Conservation (phyloP, 2,329 filamentous ascomycete genomes). For the Xylariomycetidae sp. region DNA sequence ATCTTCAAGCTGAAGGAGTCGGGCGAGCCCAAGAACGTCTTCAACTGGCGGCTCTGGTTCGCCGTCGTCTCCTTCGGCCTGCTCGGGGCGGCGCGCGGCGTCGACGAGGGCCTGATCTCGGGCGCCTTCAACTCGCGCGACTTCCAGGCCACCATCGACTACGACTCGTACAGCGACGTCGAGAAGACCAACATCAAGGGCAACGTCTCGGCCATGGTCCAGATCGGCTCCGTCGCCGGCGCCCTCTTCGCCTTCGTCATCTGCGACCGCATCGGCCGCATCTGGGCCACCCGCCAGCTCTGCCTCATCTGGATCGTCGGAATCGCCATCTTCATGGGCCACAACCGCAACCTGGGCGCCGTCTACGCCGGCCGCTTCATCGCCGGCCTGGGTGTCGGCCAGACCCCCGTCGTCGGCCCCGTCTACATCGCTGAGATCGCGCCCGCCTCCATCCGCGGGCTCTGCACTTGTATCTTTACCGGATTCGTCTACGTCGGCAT, state of each 20-base stretch:
- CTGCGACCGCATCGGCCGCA: conserved; percentile 57
- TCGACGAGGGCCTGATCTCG: conserved; percentile 77
- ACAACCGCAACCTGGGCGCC: conserved; percentile 47
- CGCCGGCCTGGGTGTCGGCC: conserved; percentile 61
- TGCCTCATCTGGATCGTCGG: conserved; percentile 54
- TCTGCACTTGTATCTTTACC: conserved; percentile 68
- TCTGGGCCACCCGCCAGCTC: conserved; percentile 56
- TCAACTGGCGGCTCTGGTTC: conserved; percentile 78
- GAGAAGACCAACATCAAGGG: conserved; percentile 64
- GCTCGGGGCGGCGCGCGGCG: conserved; percentile 70
- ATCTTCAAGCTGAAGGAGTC: conserved; percentile 61
- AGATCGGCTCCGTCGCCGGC: conserved; percentile 70
- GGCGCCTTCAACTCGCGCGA: conserved; percentile 65
- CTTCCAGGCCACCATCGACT: conserved; percentile 57
- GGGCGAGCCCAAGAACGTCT: conserved; percentile 63
- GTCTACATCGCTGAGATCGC: conserved; percentile 71
- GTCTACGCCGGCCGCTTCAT: conserved; percentile 65
- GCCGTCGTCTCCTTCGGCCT: conserved; percentile 70
- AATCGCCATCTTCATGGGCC: conserved; percentile 53
- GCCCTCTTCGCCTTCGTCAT: conserved; percentile 59
- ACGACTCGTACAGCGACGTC: conserved; percentile 45
- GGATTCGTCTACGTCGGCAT: conserved; percentile 73
- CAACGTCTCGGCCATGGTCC: conserved; percentile 79
- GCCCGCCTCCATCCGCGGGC: conserved; percentile 63
- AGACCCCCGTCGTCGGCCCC: conserved; percentile 63